Conservation (phyloP, 1,284 basidiomycete genomes). For the Cryptococcus jaspeensis region DNA sequence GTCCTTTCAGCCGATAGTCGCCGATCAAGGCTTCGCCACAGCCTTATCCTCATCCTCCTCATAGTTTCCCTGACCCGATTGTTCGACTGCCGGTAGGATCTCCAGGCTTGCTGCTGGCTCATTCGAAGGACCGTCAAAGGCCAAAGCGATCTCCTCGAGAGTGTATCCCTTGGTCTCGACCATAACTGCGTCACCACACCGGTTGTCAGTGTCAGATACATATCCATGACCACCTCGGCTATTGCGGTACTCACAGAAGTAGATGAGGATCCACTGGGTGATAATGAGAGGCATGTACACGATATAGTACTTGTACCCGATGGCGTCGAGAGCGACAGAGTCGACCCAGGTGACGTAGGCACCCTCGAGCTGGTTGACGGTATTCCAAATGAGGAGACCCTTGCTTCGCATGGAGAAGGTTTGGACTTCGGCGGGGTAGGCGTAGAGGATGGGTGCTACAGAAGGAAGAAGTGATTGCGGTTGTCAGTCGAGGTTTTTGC, state of each 20-base stretch:
- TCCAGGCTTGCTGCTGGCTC: background rate
- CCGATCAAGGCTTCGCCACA: background rate
- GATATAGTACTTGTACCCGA: conserved; percentile 50
- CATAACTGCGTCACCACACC: conserved; percentile 28
- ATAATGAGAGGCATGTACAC: conserved; percentile 48
- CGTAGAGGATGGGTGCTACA: background rate
- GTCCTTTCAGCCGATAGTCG: too few relatives aligned
- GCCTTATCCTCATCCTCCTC: background rate
- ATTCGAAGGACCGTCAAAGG: conserved; percentile 34
- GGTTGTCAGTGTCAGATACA: too few relatives aligned
- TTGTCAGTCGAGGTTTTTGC: conserved; percentile 16
- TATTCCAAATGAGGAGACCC: conserved; percentile 52
- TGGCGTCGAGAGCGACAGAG: conserved; percentile 46
- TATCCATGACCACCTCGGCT: background rate
- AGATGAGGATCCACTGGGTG: conserved; percentile 41
- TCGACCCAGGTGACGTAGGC: conserved; percentile 47
- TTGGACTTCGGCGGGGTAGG: conserved; percentile 49
- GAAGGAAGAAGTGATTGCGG: conserved; percentile 32
- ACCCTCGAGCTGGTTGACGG: conserved; percentile 36
- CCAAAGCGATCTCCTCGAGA: conserved; percentile 46
- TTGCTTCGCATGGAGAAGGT: conserved; percentile 51
- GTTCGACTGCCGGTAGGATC: conserved; percentile 14
- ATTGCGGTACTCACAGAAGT: conserved; percentile 23
- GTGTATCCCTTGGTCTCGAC: conserved; percentile 49
- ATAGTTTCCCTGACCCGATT: too few relatives aligned